Percentiles rank a stretch among this genome's conserved stretches.
phyloP scores from a whole-genome alignment of 2,329 filamentous ascomycete species.

The Zasmidium angulare region DNA sequence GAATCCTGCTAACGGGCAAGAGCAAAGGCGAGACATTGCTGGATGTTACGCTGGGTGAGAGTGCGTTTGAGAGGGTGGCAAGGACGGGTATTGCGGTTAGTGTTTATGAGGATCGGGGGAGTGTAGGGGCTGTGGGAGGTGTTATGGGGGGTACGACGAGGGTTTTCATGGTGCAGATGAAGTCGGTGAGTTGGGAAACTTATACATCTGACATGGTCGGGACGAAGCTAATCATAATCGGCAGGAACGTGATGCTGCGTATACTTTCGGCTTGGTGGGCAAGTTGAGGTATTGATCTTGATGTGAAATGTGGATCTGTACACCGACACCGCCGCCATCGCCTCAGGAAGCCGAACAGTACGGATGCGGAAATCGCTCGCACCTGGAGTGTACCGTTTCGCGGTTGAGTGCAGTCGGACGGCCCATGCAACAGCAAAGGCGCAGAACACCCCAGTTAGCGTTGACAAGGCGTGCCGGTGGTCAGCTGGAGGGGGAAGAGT shows the following conservation, averaged over 20 bases:
- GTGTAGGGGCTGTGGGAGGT: conserved; percentile 57
- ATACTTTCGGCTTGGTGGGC: conserved; percentile 50
- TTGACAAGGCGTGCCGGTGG: no score
- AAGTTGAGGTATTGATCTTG: conserved; percentile 48
- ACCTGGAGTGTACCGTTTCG: no score
- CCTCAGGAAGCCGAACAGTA: background rate
- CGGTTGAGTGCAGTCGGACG: no score
- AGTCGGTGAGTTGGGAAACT: conserved; percentile 34
- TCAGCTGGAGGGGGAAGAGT: no score
- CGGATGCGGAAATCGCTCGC: no score
- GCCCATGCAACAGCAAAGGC: no score
- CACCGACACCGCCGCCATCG: background rate
- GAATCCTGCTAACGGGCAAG: conserved; percentile 74
- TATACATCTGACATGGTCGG: background rate
- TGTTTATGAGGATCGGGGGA: conserved; percentile 69
- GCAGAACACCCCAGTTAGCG: no score
- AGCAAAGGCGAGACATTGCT: conserved; percentile 68
- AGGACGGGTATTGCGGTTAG: conserved; percentile 84
- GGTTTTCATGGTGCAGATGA: conserved; percentile 62
- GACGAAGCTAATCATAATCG: conserved; percentile 10
- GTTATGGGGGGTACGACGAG: conserved; percentile 54
- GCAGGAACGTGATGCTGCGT: conserved; percentile 50
- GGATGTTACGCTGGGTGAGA: conserved; percentile 81
- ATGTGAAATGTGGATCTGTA: no score
- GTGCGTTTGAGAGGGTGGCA: conserved; percentile 80